Percentiles rank a stretch among this genome's conserved stretches.
These are phyloP conservation scores for Aspergillus tamarii DNA, from an alignment of 2,329 filamentous ascomycete species.

Conservation along the genomic window DNA sequence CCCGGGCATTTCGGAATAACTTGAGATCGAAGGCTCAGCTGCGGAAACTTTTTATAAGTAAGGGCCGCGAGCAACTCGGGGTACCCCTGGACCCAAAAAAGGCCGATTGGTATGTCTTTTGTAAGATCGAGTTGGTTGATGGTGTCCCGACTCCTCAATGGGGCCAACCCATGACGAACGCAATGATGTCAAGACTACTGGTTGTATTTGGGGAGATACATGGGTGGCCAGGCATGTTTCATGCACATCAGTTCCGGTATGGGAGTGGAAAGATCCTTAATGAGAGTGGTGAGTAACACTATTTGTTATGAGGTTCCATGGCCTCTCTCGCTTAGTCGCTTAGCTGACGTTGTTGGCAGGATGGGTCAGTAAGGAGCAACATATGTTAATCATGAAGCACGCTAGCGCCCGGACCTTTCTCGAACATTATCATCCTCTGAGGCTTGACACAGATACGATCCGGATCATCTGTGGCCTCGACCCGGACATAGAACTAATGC, in stretches of 20 bases:
- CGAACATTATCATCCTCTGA: slow-evolving; percentile 22
- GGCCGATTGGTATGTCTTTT: slow-evolving; percentile 19
- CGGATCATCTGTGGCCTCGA: slow-evolving; percentile 18
- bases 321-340: no score
- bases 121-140: slow-evolving; percentile 7
- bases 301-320: no score
- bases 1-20: slow-evolving; percentile 18
- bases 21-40: slow-evolving; percentile 20
- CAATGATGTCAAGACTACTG: slow-evolving; percentile 3
- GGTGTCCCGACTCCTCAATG: slow-evolving; percentile 4
- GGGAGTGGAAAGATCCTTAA: slow-evolving; percentile 18
- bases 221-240: slow-evolving; percentile 12
- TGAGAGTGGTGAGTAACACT: slow-evolving; percentile 15
- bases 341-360: slow-evolving; percentile 7
- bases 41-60: slow-evolving; percentile 20
- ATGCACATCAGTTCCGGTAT: slow-evolving; percentile 21
- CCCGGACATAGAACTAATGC: slow-evolving; percentile 18
- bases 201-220: slow-evolving; percentile 12
- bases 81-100: slow-evolving; percentile 11
- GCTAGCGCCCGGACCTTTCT: slow-evolving; percentile 21
- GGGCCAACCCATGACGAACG: neutral
- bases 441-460: slow-evolving; percentile 21
- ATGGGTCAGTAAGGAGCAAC: slow-evolving; percentile 20
- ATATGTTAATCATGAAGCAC: slow-evolving; percentile 26
- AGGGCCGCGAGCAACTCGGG: slow-evolving; percentile 15